Base-by-base conservation (phyloP, 345 rosid species). In the Gossypium turneri region DNA sequence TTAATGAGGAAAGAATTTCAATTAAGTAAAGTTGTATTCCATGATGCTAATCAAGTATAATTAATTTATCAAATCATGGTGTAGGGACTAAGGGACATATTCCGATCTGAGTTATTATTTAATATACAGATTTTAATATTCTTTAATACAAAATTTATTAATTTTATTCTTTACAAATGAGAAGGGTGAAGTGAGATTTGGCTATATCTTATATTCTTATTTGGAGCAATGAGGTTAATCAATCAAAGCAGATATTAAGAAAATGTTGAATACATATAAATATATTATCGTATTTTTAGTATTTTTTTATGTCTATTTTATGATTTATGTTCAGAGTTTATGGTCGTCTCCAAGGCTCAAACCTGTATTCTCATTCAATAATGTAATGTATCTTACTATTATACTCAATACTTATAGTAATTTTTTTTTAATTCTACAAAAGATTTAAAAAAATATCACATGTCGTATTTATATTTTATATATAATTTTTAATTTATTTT, bases 321-420 rank as follows among this genome's bases (percentile, higher is more conserved):
- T 34, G 0, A 1, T 34, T 5, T 5, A 34, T 34, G 38, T 34
- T 34, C 0, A 34, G 6, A 0, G 6, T 34, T 34, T 34, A 34
- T 34, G 41, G 7, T 5, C 1, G 7, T 34, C 7, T 34, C 1
- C 1, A 1, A 34, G 0, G 7, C 7, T 34, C 7, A 34, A 34
- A 34, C 7, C 0, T 5, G 41, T 34, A 1, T 34, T 34, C 1
- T 34, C 0, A 0, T 34, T 34, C 0, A 5, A 34, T 0, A 34
- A 34, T 34, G 1, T 7, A 34, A 34, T 1, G 7, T 5, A 34
- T 0, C 0, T 34, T 6, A 34, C 0, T 0, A 34, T 0, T 5
- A 5, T 34, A 1, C 0, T 0, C 1, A 34, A 5, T 0, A 29
- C 38, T 29, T 29, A 29, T 29, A 3, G 5, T 4, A 29, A 29